These are phyloP conservation scores for Neurospora discreta DNA, from an alignment of 495 filamentous ascomycete genomes.

Conservation along the genomic window DNA sequence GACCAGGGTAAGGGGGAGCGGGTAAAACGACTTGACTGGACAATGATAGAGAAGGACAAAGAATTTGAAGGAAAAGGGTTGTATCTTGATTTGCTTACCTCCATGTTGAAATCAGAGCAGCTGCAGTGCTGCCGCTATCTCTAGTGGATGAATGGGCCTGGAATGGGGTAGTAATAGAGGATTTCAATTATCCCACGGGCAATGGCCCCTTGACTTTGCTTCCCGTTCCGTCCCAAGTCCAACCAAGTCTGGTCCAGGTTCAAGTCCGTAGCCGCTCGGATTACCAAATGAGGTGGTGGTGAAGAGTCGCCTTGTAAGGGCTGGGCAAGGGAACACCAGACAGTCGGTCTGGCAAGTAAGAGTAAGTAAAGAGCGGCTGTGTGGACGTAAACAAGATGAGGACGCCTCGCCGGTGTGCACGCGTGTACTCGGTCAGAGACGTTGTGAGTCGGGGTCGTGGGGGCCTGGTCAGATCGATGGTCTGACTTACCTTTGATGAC, in stretches of 20 bases:
- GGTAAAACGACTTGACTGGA: not conserved
- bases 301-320: not conserved
- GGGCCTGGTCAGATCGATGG: not conserved
- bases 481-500: not conserved
- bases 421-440: not conserved
- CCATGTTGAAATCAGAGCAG: not conserved
- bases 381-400: not conserved
- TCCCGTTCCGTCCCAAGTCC: not conserved
- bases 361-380: not conserved
- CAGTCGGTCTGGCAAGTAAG: not conserved
- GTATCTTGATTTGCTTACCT: not conserved
- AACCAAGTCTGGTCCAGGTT: not conserved
- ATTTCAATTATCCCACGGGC: not conserved
- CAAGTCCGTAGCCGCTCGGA: not conserved
- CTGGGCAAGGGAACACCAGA: not conserved
- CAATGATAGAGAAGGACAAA: not conserved
- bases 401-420: not conserved
- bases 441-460: not conserved
- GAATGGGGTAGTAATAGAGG: not conserved
- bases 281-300: not conserved
- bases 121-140: not conserved
- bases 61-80: not conserved
- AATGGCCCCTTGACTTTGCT: not conserved
- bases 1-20: not conserved
- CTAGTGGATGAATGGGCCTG: not conserved